Conservation (phyloP, 2,329 filamentous ascomycete genomes). For the Colletotrichum melonis region DNA sequence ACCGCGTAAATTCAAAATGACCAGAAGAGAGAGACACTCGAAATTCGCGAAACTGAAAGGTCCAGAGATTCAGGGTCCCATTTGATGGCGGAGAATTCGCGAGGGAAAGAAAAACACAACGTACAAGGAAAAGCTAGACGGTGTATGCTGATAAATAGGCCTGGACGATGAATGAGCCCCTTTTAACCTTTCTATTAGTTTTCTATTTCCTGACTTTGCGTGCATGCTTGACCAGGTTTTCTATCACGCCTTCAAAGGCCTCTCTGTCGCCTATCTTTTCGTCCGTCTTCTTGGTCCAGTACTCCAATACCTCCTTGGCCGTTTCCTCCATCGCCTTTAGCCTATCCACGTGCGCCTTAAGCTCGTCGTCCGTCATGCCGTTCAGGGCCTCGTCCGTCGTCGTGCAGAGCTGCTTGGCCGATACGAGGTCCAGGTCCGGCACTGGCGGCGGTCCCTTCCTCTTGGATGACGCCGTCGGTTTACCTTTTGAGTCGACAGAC, state of each 20-base stretch:
- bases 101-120: slow-evolving; percentile 9
- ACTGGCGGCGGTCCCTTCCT: slow-evolving; percentile 71
- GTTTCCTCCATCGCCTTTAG: slow-evolving; percentile 76
- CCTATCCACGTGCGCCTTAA: slow-evolving; percentile 76
- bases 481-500: slow-evolving; percentile 69
- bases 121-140: slow-evolving; percentile 18
- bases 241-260: slow-evolving; percentile 95
- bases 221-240: slow-evolving; percentile 93
- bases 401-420: slow-evolving; percentile 80
- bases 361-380: slow-evolving; percentile 82
- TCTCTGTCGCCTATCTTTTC: slow-evolving; percentile 91
- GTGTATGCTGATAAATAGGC: slow-evolving; percentile 35
- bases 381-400: slow-evolving; percentile 86
- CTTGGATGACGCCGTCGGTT: slow-evolving; percentile 56
- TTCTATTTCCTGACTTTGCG: slow-evolving; percentile 82
- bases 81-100: slow-evolving; percentile 14
- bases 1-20: slow-evolving; percentile 25
- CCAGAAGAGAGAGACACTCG: background rate
- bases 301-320: slow-evolving; percentile 83
- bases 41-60: background rate
- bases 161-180: slow-evolving; percentile 26
- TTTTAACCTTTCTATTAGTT: slow-evolving; percentile 13
- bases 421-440: slow-evolving; percentile 82
- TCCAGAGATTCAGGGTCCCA: slow-evolving; percentile 4
- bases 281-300: slow-evolving; percentile 88